Evolutionary conservation across 805 yeast species (phyloP).

Genomic region (Saturnispora halmiae): DNA sequence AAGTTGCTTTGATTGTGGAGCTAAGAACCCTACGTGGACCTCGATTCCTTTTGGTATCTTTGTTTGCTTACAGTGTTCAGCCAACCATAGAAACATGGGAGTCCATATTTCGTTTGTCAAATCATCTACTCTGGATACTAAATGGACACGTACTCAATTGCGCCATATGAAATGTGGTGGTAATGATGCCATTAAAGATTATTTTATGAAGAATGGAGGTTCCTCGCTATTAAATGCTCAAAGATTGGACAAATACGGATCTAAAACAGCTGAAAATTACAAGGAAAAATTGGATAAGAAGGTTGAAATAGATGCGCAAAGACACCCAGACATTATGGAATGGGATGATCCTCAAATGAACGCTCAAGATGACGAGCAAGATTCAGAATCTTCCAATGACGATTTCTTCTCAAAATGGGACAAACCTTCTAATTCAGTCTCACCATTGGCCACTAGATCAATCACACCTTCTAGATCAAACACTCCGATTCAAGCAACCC

Average conservation of each 20-base stretch:
- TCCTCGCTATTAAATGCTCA: conserved; percentile 52
- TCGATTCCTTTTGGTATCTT: conserved; percentile 93
- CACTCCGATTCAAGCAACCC: conserved; percentile 16
- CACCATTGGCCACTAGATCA: conserved; percentile 38
- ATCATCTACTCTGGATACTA: conserved; percentile 74
- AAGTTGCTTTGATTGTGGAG: conserved; percentile 84
- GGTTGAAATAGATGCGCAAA: conserved; percentile 54
- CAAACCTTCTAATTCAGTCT: conserved; percentile 51
- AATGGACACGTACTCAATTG: conserved; percentile 86
- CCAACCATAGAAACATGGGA: conserved; percentile 91
- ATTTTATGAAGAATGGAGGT: conserved; percentile 79
- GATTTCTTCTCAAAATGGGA: conserved; percentile 92
- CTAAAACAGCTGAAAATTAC: conserved; percentile 71
- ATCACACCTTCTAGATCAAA: conserved; percentile 26
- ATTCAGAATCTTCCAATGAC: conserved; percentile 42
- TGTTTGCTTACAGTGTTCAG: conserved; percentile 89
- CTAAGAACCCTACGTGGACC: conserved; percentile 97
- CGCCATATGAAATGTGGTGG: conserved; percentile 94
- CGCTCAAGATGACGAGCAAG: conserved; percentile 51
- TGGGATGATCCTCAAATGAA: conserved; percentile 39
- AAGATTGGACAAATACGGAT: conserved; percentile 70
- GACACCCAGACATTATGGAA: conserved; percentile 66
- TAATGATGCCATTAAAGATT: conserved; percentile 77
- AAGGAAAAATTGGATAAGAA: conserved; percentile 68
- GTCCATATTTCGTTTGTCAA: conserved; percentile 94